Evolutionary conservation across 129 eudicot species (phyloP), one percentile per base, ranked within the genome.

Genomic region (Centella asiatica): DNA sequence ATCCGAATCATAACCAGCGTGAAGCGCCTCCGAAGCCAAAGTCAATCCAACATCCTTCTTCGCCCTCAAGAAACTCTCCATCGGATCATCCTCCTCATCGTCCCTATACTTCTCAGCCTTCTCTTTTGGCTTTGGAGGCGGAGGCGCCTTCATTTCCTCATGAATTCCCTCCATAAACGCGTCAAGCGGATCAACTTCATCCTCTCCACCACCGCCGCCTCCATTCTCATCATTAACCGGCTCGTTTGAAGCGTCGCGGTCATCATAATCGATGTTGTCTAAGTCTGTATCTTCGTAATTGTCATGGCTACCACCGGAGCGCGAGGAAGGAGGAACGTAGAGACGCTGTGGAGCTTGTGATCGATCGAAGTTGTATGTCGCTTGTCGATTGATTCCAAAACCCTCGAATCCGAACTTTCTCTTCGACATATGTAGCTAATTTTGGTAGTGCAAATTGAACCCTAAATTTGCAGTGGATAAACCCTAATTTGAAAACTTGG

Each of bases 151-250:
- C 84, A 92, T 82, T 76, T 92, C 99, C 75, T 87, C 84, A 42
- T 92, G 95, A 32, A 92, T 80, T 29, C 99, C 99, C 63, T 87
- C 95, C 99, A 92, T 92, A 42, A 92, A 92, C 57, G 99, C 96
- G 45, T 92, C 99, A 2, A 92, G 78, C 31, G 99, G 96, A 57
- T 92, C 99, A 26, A 92, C 56, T 33, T 92, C 98, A n/a, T 69
- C 95, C 29, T 80, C 90, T 17, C 60, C 85, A 18, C 29, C 69
- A 25, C 57, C 80, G n/a, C 17, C 75, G 11, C 40, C 34, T 9
- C 51, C 71, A 23, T 20, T 62, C 2, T n/a, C 58, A 33, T 74
- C 37, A 29, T 57, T 49, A 13, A n/a, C 46, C 46, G n/a, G 22
- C 29, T 44, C 72, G n/a, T 23, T n/a, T 10, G 62, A 55, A 24